These are phyloP conservation scores for Aspergillus sp. DNA, from an alignment of 2,329 filamentous ascomycete genomes.

Conservation along the genomic window DNA sequence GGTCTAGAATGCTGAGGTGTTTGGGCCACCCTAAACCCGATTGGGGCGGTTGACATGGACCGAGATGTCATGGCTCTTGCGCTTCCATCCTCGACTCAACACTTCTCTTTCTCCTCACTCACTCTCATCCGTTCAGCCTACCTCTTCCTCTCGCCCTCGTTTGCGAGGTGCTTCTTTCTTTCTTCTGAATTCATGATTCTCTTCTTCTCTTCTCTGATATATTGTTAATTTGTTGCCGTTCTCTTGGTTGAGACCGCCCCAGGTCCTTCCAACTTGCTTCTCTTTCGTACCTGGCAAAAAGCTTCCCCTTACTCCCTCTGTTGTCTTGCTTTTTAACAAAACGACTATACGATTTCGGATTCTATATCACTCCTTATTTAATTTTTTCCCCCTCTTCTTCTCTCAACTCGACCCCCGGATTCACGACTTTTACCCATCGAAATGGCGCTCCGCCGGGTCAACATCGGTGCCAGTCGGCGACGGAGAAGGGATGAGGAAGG, in stretches of 20 bases:
- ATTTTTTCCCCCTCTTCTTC: neutral
- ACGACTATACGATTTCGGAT: too few relatives aligned
- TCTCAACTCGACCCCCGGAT: neutral
- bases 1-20: slow-evolving; percentile 24
- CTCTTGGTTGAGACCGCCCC: neutral
- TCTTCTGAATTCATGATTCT: slow-evolving; percentile 5
- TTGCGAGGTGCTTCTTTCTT: slow-evolving; percentile 14
- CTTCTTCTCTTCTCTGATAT: slow-evolving; percentile 1
- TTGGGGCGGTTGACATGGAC: slow-evolving; percentile 25
- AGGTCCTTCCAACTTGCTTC: neutral
- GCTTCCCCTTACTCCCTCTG: neutral
- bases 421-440: slow-evolving; percentile 6
- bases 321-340: neutral
- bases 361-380: neutral
- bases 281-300: neutral
- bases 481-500: slow-evolving; percentile 48
- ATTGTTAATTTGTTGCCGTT: neutral
- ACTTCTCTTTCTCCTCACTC: slow-evolving; percentile 15
- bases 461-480: slow-evolving; percentile 45
- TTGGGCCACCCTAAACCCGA: slow-evolving; percentile 20
- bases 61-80: slow-evolving; percentile 24
- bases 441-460: slow-evolving; percentile 45
- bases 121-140: slow-evolving; percentile 13
- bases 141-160: slow-evolving; percentile 22
- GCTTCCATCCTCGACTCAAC: slow-evolving; percentile 15